Evolutionary conservation across 495 filamentous ascomycete species (phyloP), one percentile per base, ranked within the genome.

Genomic region (Aspergillus saccharolyticus): DNA sequence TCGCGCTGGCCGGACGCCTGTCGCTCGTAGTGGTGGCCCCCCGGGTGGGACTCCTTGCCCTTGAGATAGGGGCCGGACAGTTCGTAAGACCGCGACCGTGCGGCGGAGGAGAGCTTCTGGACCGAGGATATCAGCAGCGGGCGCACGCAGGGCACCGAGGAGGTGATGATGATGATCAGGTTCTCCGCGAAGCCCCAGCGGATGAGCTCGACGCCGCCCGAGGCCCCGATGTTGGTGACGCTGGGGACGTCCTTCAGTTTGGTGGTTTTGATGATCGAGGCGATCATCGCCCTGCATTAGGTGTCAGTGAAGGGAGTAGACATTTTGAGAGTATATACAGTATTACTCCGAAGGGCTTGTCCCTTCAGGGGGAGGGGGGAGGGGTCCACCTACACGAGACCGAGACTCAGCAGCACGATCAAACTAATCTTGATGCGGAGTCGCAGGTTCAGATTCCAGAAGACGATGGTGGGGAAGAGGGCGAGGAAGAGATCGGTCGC

Each of bases 401-500:
- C 79, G 21, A 80, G 60, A 4, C 78, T 70, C 7, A 81, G 67
- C 6, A 80, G 66, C 18, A 61, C 42, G 4, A 72, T 67, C 43
- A 82, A 60, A n/a, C 74, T 74, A 3, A 80, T 39, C 64, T 81
- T 82, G 51, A 79, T 71, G 33, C 65, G 68, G 14, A 68, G 20
- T 4, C 69, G 62, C 25, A 82, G 56, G 45, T 80, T 74, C 47
- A 82, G 53, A 42, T 62, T 67, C 67, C 68, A 80, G 49, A 81
- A 75, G 20, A 79, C 68, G 20, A 66, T 62, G 3, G 70, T 70
- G 8, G 80, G 77, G 53, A 79, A 79, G 0, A 72, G 56, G n/a
- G 79, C 78, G 28, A 82, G 72, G 28, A 76, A 78, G 1, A 81
- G 62, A 51, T 82, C 79, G 14, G 71, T 66, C n/a, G 71, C 57